Evolutionary conservation across 179 eudicot genomes (phyloP).

Genomic region (Silene coronaria): DNA sequence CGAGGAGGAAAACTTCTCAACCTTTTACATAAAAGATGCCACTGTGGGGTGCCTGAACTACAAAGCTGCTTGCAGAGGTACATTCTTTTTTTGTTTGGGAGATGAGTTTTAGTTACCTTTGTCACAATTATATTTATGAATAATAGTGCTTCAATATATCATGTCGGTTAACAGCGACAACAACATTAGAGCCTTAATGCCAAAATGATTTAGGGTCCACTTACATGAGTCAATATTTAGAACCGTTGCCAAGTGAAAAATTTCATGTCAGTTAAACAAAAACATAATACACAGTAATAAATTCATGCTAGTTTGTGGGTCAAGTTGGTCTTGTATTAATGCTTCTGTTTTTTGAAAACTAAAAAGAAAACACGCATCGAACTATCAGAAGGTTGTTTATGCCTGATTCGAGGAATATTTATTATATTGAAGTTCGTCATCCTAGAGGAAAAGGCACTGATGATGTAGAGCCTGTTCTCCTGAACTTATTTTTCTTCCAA

Average conservation of each 20-base stretch:
- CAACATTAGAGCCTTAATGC: too few species aligned
- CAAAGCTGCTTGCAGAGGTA: constrained; percentile 93
- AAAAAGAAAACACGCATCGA: background rate
- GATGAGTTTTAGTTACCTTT: background rate
- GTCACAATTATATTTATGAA: background rate
- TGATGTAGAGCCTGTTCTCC: background rate
- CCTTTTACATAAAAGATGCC: constrained; percentile 86
- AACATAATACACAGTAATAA: too few species aligned
- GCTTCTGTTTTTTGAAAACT: background rate
- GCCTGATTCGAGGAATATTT: background rate
- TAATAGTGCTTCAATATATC: background rate
- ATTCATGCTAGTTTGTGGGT: background rate
- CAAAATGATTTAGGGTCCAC: too few species aligned
- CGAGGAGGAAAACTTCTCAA: constrained; percentile 87
- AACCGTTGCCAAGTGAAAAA: too few species aligned
- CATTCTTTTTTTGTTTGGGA: background rate
- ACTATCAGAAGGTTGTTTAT: background rate
- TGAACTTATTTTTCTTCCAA: background rate
- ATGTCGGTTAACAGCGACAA: background rate
- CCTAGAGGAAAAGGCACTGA: background rate
- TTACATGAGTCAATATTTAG: too few species aligned
- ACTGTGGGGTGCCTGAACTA: constrained; percentile 96
- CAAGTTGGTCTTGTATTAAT: background rate
- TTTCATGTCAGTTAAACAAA: background rate
- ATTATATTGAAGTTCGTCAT: background rate